Evolutionary conservation across 192 early-diverging fungal genomes (phyloP).

Genomic region (Rhizophagus clarus): DNA sequence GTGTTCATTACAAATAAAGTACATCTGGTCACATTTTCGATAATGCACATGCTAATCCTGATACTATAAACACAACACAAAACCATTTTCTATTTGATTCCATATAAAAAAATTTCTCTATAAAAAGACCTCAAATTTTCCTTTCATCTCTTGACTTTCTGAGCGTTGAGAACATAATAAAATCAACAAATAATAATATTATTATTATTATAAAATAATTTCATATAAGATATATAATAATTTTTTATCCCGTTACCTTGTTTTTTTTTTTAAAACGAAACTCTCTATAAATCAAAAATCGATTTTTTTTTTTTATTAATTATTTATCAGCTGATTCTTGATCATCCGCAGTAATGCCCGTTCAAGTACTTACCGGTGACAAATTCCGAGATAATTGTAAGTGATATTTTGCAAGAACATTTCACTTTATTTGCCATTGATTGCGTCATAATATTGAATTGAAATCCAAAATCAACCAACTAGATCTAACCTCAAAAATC

Average conservation of each 20-base stretch:
- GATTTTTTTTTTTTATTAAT: not conserved
- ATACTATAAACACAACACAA: not conserved
- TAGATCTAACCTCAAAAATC: not conserved
- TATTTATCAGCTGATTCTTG: not conserved
- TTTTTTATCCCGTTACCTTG: too few species aligned
- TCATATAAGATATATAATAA: too few species aligned
- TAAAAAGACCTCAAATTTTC: constrained; percentile 7
- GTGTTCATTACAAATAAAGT: not conserved
- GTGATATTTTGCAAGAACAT: not conserved
- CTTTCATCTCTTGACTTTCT: not conserved
- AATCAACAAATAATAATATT: too few species aligned
- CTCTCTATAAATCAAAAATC: not conserved
- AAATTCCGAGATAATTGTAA: constrained; percentile 14
- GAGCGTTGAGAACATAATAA: too few species aligned
- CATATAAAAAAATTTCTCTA: not conserved
- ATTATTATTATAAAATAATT: too few species aligned
- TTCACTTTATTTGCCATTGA: not conserved
- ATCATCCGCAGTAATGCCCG: not conserved
- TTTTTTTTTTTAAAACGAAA: not conserved
- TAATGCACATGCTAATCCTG: not conserved
- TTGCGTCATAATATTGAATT: not conserved
- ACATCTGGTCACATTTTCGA: not conserved
- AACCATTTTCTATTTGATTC: not conserved
- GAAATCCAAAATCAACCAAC: not conserved
- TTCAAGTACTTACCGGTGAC: constrained; percentile 12